Evolutionary conservation across 352 stramenopile species (phyloP).

Genomic region (Phytophthora crassamura): DNA sequence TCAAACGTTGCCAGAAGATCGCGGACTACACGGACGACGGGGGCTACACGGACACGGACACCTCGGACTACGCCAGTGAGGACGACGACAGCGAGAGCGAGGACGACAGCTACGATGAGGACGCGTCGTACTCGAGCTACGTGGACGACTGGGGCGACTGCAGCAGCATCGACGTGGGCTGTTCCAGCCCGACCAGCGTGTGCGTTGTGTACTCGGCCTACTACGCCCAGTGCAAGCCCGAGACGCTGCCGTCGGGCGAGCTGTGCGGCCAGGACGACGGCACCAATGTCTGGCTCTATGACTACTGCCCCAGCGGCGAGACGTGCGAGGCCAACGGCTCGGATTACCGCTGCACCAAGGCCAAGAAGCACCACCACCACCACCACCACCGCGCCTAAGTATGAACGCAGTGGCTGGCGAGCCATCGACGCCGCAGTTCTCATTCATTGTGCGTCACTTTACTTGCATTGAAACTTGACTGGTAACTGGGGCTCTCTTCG

Average conservation of each 20-base stretch:
- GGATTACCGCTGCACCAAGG: constrained; percentile 35
- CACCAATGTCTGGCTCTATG: constrained; percentile 41
- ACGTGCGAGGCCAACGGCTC: constrained; percentile 27
- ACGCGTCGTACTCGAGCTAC: constrained; percentile 18
- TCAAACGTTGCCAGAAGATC: constrained; percentile 31
- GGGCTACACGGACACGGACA: neutral
- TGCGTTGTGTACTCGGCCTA: constrained; percentile 36
- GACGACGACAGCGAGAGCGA: constrained; percentile 33
- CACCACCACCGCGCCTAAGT: constrained; percentile 19
- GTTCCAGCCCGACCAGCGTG: constrained; percentile 12
- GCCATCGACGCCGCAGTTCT: neutral
- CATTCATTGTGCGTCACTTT: neutral
- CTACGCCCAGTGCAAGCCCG: constrained; percentile 46
- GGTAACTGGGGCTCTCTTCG: constrained; percentile 3
- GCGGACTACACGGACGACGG: neutral
- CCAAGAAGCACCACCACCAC: constrained; percentile 24
- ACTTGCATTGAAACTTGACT: neutral
- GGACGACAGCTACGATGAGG: constrained; percentile 20
- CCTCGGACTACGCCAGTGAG: constrained; percentile 13
- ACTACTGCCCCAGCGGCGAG: constrained; percentile 33
- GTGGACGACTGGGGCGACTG: constrained; percentile 31
- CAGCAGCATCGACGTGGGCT: constrained; percentile 19
- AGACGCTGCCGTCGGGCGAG: constrained; percentile 28
- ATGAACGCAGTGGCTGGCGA: constrained; percentile 6
- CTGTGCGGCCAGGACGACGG: constrained; percentile 42